These are phyloP conservation scores for Protomyces gravidus DNA, from an alignment of 1,139 yeast species.

Conservation along the genomic window DNA sequence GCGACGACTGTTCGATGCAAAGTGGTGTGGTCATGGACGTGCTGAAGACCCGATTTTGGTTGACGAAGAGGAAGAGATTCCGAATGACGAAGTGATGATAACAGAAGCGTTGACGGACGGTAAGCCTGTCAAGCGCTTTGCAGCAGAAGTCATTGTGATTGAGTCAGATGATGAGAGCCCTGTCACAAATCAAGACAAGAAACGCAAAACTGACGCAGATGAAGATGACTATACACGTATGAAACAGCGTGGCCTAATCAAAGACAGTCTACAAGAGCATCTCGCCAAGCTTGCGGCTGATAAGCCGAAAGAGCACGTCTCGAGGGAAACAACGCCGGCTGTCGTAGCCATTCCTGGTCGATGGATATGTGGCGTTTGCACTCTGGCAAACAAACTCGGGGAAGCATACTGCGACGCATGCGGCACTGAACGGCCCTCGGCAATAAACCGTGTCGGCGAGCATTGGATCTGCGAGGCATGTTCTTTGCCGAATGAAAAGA, in stretches of 20 bases:
- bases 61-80: slow-evolving; percentile 14
- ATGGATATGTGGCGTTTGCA: slow-evolving; percentile 21
- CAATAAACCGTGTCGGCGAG: background rate
- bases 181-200: background rate
- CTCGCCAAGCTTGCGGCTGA: slow-evolving; percentile 4
- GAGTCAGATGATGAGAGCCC: slow-evolving; percentile 8
- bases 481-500: background rate
- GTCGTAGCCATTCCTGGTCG: background rate
- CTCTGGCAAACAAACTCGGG: slow-evolving; percentile 5
- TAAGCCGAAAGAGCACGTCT: background rate
- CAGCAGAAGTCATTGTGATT: slow-evolving; percentile 6
- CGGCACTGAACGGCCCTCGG: slow-evolving; percentile 8
- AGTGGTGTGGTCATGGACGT: slow-evolving; percentile 48
- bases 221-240: slow-evolving; percentile 6
- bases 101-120: background rate
- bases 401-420: slow-evolving; percentile 13
- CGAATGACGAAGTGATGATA: background rate
- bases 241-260: slow-evolving; percentile 14
- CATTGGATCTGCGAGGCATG: slow-evolving; percentile 20
- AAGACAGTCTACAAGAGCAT: slow-evolving; percentile 14
- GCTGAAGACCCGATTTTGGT: slow-evolving; percentile 20
- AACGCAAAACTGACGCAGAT: background rate
- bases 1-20: slow-evolving; percentile 54
- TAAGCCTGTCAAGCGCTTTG: background rate
- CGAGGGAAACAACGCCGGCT: background rate